Base-by-base conservation (phyloP, 2,329 filamentous ascomycete species). In the Fusarium sp. region DNA sequence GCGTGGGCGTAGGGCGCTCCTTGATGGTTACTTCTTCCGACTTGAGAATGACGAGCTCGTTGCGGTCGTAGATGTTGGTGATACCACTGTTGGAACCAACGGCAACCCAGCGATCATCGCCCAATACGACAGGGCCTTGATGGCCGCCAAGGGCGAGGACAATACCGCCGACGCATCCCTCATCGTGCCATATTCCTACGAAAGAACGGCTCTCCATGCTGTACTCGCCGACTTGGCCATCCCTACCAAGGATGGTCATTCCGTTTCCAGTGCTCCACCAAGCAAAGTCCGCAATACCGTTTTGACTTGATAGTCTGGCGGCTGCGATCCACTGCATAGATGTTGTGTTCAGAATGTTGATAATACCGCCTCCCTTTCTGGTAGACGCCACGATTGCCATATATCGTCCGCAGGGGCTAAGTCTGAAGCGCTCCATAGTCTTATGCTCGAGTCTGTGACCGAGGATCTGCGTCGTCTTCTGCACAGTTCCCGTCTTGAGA, bases 221-320 rank as follows among this genome's bases (percentile, higher is more conserved):
- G 87, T 93, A 99, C 82, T 99, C 96, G 53, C 92, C 94, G 8
- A 98, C 87, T 75, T 97, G 92, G 23, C 96, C 96, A 70, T 92
- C 93, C 78, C 91, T 94, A 62, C 93, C 94, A 2, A 92, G 88
- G 41, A 97, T 91, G 1, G 89, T 91, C 73, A 99, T 83, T 6
- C 94, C 95, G 40, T 90, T 87, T 33, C 94, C 92, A 64, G 93
- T 89, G 53, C 88, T 86, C 94, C 94, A 97, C 96, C 96, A 99
- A 2, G 88, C 89, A 74, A 97, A 96, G 78, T 97, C 95, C 1
- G 93, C 91, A 47, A 98, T 90, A 37, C 94, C 94, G 50, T 93
- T 90, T 48, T 88, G 86, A 68, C 92, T 91, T 74, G 97, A 93
- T 45, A 97, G 84, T 39, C 94, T 87, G 15, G 92, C 93, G 68